phyloP scores from a whole-genome alignment of 176 grass and related monocot species.

The Aegilops tauschii region DNA sequence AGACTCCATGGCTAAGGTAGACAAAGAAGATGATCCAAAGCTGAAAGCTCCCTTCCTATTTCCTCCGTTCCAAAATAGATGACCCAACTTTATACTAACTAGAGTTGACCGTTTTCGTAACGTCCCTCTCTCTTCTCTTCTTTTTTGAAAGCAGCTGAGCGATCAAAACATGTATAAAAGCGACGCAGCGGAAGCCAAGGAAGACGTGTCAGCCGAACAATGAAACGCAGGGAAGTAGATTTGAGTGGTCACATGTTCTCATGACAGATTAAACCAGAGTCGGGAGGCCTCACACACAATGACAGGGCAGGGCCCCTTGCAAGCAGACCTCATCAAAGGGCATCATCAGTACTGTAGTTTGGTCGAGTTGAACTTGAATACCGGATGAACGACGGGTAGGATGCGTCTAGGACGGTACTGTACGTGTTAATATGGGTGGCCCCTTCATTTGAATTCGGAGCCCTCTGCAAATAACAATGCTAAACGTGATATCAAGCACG shows the following conservation, averaged over 20 bases:
- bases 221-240: not conserved
- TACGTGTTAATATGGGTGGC: not conserved
- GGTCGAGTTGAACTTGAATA: not conserved
- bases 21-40: not conserved
- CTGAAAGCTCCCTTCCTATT: not conserved
- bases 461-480: not conserved
- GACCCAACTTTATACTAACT: no score
- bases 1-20: not conserved
- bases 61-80: no score
- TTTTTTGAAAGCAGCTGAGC: not conserved
- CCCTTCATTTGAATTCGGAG: not conserved
- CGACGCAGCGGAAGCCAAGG: not conserved
- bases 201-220: not conserved
- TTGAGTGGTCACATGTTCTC: no score
- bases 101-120: not conserved
- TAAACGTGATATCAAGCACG: not conserved
- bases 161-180: not conserved
- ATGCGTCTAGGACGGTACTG: not conserved
- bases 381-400: not conserved
- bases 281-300: not conserved
- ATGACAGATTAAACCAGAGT: no score
- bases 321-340: not conserved
- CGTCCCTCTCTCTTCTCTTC: not conserved
- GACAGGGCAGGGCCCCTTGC: no score
- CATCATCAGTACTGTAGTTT: not conserved